Base-by-base conservation (phyloP, 345 rosid genomes). In the Eucalyptus sp. region DNA sequence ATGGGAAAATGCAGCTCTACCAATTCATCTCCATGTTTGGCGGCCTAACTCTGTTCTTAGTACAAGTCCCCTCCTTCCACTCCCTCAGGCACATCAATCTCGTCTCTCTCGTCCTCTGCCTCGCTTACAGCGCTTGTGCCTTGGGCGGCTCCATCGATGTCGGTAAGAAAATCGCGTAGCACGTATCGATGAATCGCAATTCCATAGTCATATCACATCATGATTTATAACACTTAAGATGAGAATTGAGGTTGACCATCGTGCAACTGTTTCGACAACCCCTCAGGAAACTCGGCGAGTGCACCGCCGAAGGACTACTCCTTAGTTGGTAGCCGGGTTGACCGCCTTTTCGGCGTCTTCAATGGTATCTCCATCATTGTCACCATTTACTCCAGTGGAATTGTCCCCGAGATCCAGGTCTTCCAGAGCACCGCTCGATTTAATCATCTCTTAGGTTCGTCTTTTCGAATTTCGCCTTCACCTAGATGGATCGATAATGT, bases 61-160 rank as follows among this genome's bases (percentile, higher is more conserved):
- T 94, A 46, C 97, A 95, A 91, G 79, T 92, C 22, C 97, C 97
- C 60, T 95, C 97, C 33, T 94, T 94, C 91, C 96, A 94, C 87
- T 94, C 96, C 12, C 90, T 95, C 44, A 91, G 97, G 81, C 92
- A 93, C 87, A 93, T 95, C 88, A 95, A 94, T 85, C 92, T 95
- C 50, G 89, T 91, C 50, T 93, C 95, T 22, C 89, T 94, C 41
- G 17, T 92, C 58, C 93, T 95, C 50, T 90, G 92, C 46, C 93
- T 95, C 44, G 93, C 92, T 87, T 94, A 95, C 88, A 93, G 93
- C 68, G 89, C 90, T 50, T 92, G 92, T 9, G 91, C 87, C 66
- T 51, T 92, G 1, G 93, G 92, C 10, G 95, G 92, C 43, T 93
- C 95, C 9, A 88, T 94, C 60, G 29, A 92, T 52, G 89, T 94